Evolutionary conservation across 2,329 filamentous ascomycete genomes (phyloP).

Genomic region (Botrytis medusae): DNA sequence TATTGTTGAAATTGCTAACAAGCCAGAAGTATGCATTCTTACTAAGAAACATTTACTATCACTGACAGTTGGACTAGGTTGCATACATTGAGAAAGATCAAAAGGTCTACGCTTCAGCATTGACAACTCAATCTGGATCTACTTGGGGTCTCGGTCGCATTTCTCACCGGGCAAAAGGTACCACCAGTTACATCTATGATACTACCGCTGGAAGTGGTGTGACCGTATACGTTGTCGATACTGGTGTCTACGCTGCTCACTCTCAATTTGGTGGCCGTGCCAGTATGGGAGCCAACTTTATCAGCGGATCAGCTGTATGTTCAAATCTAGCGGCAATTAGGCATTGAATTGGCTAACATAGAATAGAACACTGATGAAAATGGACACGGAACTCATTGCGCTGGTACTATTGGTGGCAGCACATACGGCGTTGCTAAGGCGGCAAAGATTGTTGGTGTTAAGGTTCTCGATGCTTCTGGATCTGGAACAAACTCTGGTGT

Average conservation of each 20-base stretch:
- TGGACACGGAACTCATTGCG: slow-evolving; percentile 46
- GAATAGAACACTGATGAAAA: slow-evolving; percentile 41
- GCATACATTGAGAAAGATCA: slow-evolving; percentile 38
- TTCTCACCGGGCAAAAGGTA: slow-evolving; percentile 34
- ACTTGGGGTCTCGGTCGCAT: slow-evolving; percentile 41
- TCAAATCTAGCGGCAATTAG: slow-evolving; percentile 20
- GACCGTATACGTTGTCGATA: slow-evolving; percentile 43
- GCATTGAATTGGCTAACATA: slow-evolving; percentile 12
- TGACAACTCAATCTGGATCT: slow-evolving; percentile 32
- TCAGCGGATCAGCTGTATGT: slow-evolving; percentile 34
- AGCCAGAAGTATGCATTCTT: slow-evolving; percentile 32
- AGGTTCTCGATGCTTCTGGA: slow-evolving; percentile 41
- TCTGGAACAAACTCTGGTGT: slow-evolving; percentile 41
- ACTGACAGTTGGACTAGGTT: slow-evolving; percentile 27
- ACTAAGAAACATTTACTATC: not conserved
- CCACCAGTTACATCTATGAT: slow-evolving; percentile 40
- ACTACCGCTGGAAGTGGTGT: slow-evolving; percentile 38
- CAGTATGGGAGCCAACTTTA: slow-evolving; percentile 39
- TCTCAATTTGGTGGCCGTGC: slow-evolving; percentile 42
- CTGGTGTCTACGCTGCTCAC: slow-evolving; percentile 41
- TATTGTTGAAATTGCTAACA: slow-evolving; percentile 36
- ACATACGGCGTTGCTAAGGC: slow-evolving; percentile 46
- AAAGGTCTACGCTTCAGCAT: slow-evolving; percentile 38
- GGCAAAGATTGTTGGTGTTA: slow-evolving; percentile 43
- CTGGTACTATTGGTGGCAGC: slow-evolving; percentile 40